Evolutionary conservation across 139 green algal species (phyloP).

Genomic region (Chlorokybus atmophyticus): DNA sequence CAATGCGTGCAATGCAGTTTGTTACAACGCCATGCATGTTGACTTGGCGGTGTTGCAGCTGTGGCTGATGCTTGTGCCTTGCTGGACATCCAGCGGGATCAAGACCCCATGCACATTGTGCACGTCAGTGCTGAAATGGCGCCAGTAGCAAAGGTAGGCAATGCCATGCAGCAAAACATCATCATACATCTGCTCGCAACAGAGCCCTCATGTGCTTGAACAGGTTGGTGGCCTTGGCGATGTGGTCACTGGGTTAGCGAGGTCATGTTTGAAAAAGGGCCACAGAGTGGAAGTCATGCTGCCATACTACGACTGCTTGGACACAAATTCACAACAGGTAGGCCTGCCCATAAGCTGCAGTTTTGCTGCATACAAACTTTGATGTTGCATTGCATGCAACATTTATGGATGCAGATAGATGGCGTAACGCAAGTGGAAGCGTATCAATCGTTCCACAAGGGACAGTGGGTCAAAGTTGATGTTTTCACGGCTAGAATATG

Average conservation of each 20-base stretch:
- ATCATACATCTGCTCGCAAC: too few relatives aligned
- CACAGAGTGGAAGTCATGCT: slow-evolving; percentile 50
- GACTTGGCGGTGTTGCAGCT: too few relatives aligned
- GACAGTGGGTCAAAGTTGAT: slow-evolving; percentile 10
- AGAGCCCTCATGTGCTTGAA: too few relatives aligned
- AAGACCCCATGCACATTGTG: slow-evolving; percentile 51
- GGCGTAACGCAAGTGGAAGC: slow-evolving; percentile 1
- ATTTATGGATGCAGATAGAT: too few relatives aligned
- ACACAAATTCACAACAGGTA: slow-evolving; percentile 24
- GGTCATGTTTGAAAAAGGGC: slow-evolving; percentile 19
- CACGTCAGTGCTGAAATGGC: slow-evolving; percentile 89
- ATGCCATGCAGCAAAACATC: too few relatives aligned
- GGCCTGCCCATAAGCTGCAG: too few relatives aligned
- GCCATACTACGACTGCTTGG: slow-evolving; percentile 82
- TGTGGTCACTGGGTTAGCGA: slow-evolving; percentile 48
- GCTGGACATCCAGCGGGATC: too few relatives aligned
- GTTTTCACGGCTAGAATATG: slow-evolving; percentile 7
- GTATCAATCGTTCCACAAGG: slow-evolving; percentile 11
- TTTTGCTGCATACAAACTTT: too few relatives aligned
- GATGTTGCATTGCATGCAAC: too few relatives aligned
- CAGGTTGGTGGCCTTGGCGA: slow-evolving; percentile 74
- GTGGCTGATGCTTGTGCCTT: too few relatives aligned
- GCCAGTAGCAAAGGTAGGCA: slow-evolving; percentile 72
- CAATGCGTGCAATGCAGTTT: too few relatives aligned
- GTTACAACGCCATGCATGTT: too few relatives aligned